Base-by-base conservation (phyloP, 768 basidiomycete genomes). In the Russula virescens region DNA sequence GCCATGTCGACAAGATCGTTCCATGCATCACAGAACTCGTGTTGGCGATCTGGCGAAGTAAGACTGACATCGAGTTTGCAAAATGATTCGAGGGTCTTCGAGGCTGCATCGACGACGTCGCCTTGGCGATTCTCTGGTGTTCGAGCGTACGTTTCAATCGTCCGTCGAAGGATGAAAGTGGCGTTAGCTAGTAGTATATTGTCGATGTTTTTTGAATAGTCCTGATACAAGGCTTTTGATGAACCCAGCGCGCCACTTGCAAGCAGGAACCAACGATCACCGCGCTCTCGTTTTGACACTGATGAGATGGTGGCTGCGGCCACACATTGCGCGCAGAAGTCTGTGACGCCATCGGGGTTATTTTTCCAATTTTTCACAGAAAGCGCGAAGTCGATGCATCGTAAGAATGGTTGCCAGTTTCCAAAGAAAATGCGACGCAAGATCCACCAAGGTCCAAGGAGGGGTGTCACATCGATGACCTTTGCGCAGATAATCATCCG, bases 401-500 rank as follows among this genome's bases (percentile, higher is more conserved):
- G 21, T 10, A 58, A 34, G 38, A 63, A 63, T 38, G 2, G 21
- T 2, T 48, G 25, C 62, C 62, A 63, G 0, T 40, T n/a, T 8
- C 46, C 51, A 19, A 48, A 26, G 35, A 63, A 25, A 18, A 58
- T 56, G 38, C 57, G 49, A 5, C n/a, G 10, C 23, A 63, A 43
- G 19, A 43, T 14, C 11, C n/a, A 63, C 51, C 51, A 63, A 18
- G 62, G 38, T 21, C 57, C 56, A 49, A 63, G 31, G 42, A 59
- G 31, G 47, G 45, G 9, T 4, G 58, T 52, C 7, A 51, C 38
- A 4, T 43, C 13, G 2, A 63, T 21, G 19, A 28, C 62, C 19
- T 54, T 59, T 7, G 46, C 34, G 16, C 57, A 63, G 47, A 63
- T 54, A 14, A 48, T 59, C 16, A 59, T 49, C 10, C 62, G 62